phyloP scores from a whole-genome alignment of 164 flowering plant genomes.

The Aristolochia contorta region DNA sequence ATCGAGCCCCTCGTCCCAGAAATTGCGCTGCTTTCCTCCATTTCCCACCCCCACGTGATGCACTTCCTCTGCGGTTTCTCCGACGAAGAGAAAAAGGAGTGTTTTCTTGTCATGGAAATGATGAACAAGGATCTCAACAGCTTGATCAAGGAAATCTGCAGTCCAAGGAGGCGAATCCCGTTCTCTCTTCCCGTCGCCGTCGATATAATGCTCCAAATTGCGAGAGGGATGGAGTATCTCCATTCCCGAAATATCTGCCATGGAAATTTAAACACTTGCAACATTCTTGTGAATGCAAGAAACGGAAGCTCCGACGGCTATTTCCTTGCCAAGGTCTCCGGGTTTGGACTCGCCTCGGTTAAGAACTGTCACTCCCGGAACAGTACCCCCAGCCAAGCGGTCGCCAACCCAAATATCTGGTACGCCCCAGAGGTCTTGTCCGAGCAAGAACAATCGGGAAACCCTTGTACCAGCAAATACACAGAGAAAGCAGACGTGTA shows the following conservation, averaged over 20 bases:
- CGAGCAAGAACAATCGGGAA: conserved; percentile 43
- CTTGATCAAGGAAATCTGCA: conserved; percentile 45
- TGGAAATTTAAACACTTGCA: conserved; percentile 67
- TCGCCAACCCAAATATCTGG: conserved; percentile 46
- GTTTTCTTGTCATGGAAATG: conserved; percentile 59
- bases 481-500: conserved; percentile 84
- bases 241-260: conserved; percentile 57
- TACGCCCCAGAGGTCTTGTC: conserved; percentile 79
- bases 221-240: conserved; percentile 92
- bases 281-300: conserved; percentile 47
- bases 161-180: conserved; percentile 42
- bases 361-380: conserved; percentile 13
- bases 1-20: conserved; percentile 32
- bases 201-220: conserved; percentile 83
- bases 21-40: conserved; percentile 36
- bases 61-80: conserved; percentile 48
- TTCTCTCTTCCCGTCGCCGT: conserved; percentile 60
- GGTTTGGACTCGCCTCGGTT: conserved; percentile 48
- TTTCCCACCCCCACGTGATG: conserved; percentile 60
- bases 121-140: conserved; percentile 52
- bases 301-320: conserved; percentile 40
- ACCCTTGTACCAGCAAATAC: conserved; percentile 18
- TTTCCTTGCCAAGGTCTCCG: conserved; percentile 50
- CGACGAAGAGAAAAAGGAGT: conserved; percentile 74
- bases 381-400: conserved; percentile 20